Evolutionary conservation across 305 asterid species (phyloP), one percentile per base, ranked within the genome.

Genomic region (Striga hermonthica): DNA sequence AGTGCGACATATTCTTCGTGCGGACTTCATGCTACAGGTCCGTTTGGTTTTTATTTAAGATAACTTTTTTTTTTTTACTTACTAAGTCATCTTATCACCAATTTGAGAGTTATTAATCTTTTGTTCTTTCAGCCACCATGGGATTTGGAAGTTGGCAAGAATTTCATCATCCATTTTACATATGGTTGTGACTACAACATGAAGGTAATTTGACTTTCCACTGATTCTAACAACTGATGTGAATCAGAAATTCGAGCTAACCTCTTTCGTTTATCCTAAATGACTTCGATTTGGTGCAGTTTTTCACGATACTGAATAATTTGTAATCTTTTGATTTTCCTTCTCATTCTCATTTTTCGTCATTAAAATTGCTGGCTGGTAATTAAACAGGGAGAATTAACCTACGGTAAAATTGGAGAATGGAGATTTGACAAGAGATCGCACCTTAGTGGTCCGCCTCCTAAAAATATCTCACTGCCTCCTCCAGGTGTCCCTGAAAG

Each of bases 401-500:
- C 96, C 56, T 93, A 93, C 68, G 99, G 96, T 50, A 80, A 78
- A 82, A 83, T 90, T 65, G 96, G 98, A 55, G 97, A 90, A 78
- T 93, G 98, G 97, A 83, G 98, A 84, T 93, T 93, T 56, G 98
- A 93, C 80, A 93, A 93, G 85, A 85, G 98, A 79, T 90, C 97
- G 48, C 79, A 86, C 68, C 87, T 86, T 66, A 79, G 76, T 4
- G 86, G 90, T 53, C 95, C 94, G 53, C 97, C 96, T 0, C 97
- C 96, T 7, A 84, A 71, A 76, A 90, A 93, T 71, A 75, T 87
- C 37, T 64, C 94, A 9, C 71, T 90, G 61, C 98, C 97, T 68
- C 98, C 98, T 64, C 94, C 92, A 28, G 96, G 98, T 10, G 92
- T 90, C 70, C 97, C 98, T 60, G 97, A 93, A 67, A 90, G 97